Conservation (phyloP, 2,329 filamentous ascomycete species). For the Aspergillus quadricinctus region DNA sequence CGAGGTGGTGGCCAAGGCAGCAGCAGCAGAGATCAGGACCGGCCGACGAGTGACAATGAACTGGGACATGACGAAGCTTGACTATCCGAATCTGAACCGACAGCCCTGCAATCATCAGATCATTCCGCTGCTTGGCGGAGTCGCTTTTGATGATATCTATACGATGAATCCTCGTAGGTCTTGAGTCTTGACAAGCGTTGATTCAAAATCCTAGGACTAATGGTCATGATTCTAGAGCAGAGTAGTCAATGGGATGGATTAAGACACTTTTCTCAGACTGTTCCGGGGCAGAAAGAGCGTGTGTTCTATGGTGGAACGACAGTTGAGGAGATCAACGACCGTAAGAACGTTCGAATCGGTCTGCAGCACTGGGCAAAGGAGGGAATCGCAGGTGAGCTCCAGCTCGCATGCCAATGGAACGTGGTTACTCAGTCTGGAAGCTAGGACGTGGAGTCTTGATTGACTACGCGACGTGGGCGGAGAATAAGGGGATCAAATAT, state of each 20-base stretch:
- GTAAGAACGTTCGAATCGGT: slow-evolving; percentile 43
- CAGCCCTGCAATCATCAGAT: slow-evolving; percentile 50
- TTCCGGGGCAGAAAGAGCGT: slow-evolving; percentile 33
- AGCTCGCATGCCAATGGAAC: too few relatives aligned
- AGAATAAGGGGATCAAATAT: slow-evolving; percentile 37
- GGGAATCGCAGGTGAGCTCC: slow-evolving; percentile 40
- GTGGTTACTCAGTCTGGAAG: not conserved
- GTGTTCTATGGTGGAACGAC: slow-evolving; percentile 50
- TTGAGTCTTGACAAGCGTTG: slow-evolving; percentile 3
- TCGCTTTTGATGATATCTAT: slow-evolving; percentile 50
- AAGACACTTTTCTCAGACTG: slow-evolving; percentile 46
- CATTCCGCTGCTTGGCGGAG: slow-evolving; percentile 44
- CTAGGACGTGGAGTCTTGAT: slow-evolving; percentile 49
- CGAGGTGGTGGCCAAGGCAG: slow-evolving; percentile 47
- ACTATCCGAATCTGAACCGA: slow-evolving; percentile 52
- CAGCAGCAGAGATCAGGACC: slow-evolving; percentile 48
- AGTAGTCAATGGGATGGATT: slow-evolving; percentile 52
- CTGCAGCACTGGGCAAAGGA: slow-evolving; percentile 48
- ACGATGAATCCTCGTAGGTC: slow-evolving; percentile 46
- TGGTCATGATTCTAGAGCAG: slow-evolving; percentile 32
- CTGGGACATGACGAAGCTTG: slow-evolving; percentile 55
- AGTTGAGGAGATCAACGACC: slow-evolving; percentile 43
- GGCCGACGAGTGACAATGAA: slow-evolving; percentile 50
- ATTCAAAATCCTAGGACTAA: not conserved
- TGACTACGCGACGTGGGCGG: slow-evolving; percentile 48